Evolutionary conservation across 2,329 filamentous ascomycete species (phyloP).

Genomic region (Lojkania enalia): DNA sequence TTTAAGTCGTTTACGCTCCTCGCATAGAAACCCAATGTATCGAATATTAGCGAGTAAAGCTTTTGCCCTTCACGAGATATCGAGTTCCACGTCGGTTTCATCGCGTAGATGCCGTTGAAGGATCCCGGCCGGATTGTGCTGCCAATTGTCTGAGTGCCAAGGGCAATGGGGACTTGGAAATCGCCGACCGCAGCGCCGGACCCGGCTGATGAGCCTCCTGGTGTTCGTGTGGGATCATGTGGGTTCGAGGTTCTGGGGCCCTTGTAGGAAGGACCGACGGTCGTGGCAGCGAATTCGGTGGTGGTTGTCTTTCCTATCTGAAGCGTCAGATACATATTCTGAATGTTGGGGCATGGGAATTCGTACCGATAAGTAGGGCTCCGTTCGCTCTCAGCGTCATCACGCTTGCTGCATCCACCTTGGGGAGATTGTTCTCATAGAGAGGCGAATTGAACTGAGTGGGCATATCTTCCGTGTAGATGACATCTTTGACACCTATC

Average conservation of each 20-base stretch:
- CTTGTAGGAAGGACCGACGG: constrained; percentile 46
- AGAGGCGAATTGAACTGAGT: constrained; percentile 60
- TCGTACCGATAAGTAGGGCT: constrained; percentile 56
- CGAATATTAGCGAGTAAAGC: constrained; percentile 61
- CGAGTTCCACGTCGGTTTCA: constrained; percentile 69
- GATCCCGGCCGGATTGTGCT: constrained; percentile 66
- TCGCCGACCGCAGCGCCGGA: constrained; percentile 69
- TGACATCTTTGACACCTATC: constrained; percentile 64
- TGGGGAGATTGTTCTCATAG: constrained; percentile 51
- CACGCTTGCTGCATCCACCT: constrained; percentile 58
- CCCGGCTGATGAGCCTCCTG: constrained; percentile 69
- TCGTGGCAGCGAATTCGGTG: constrained; percentile 65
- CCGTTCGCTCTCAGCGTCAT: constrained; percentile 58
- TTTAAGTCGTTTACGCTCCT: constrained; percentile 62
- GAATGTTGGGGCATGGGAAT: not conserved
- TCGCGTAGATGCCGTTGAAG: constrained; percentile 66
- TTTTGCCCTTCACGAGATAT: constrained; percentile 65
- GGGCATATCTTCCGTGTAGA: constrained; percentile 61
- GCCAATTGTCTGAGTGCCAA: constrained; percentile 70
- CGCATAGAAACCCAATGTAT: constrained; percentile 65
- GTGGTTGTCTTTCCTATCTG: constrained; percentile 57
- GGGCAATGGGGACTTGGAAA: constrained; percentile 61
- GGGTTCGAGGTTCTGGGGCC: constrained; percentile 61
- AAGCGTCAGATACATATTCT: not conserved
- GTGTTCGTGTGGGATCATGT: constrained; percentile 56